Percentiles rank a stretch among this genome's conserved stretches.
Evolutionary conservation across 1,284 basidiomycete genomes (phyloP).

Genomic region (Acaromyces ingoldii): DNA sequence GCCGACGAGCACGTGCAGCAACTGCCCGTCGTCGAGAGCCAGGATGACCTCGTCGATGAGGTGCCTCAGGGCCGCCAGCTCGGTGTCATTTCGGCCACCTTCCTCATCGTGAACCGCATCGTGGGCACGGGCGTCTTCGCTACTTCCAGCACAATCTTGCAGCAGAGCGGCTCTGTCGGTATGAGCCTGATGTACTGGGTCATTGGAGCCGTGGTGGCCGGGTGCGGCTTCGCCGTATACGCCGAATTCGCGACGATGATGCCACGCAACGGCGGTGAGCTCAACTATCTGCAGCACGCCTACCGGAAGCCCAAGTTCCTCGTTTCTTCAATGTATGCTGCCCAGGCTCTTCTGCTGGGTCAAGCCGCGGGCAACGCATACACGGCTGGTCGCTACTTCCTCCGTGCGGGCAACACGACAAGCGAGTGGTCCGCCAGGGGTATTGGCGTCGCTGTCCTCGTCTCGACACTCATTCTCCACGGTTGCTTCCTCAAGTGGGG

Average conservation of each 20-base stretch:
- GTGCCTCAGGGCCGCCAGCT: slow-evolving; percentile 22
- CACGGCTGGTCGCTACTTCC: slow-evolving; percentile 58
- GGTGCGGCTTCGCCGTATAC: slow-evolving; percentile 61
- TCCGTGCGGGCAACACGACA: slow-evolving; percentile 55
- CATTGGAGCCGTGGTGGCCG: slow-evolving; percentile 61
- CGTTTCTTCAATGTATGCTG: slow-evolving; percentile 60
- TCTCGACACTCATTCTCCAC: slow-evolving; percentile 56
- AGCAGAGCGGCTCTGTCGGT: slow-evolving; percentile 63
- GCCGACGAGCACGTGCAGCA: too few species aligned
- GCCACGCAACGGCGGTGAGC: slow-evolving; percentile 67
- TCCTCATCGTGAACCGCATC: slow-evolving; percentile 69
- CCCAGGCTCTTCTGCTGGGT: slow-evolving; percentile 62
- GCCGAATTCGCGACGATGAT: slow-evolving; percentile 67
- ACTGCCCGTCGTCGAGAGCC: too few species aligned
- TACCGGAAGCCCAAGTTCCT: slow-evolving; percentile 64
- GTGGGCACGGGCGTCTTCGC: slow-evolving; percentile 76
- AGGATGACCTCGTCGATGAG: too few species aligned
- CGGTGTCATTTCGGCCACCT: slow-evolving; percentile 59
- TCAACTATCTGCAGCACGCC: slow-evolving; percentile 70
- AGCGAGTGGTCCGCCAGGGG: slow-evolving; percentile 59
- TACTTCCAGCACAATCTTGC: slow-evolving; percentile 65
- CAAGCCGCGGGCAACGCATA: slow-evolving; percentile 62
- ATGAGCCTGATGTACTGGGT: slow-evolving; percentile 61
- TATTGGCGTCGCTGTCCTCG: slow-evolving; percentile 60
- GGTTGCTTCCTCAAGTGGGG: slow-evolving; percentile 60